Percentiles rank a stretch among this genome's conserved stretches.
phyloP scores from a whole-genome alignment of 164 flowering plant species.

The Chimonanthus salicifolius region DNA sequence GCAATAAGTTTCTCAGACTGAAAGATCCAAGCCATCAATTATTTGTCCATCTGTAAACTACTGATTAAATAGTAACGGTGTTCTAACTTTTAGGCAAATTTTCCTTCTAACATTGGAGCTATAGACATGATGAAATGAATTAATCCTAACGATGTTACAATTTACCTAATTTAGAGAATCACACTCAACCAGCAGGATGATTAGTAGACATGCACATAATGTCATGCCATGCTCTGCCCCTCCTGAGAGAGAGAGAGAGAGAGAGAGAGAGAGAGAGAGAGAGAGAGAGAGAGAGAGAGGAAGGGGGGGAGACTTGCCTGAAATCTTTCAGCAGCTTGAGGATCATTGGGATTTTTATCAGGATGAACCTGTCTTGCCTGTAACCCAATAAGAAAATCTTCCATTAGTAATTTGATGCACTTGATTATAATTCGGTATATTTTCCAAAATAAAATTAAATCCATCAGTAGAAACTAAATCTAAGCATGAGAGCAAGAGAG shows the following conservation, averaged over 20 bases:
- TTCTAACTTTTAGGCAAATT: not conserved
- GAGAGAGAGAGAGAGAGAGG: not conserved
- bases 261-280: not conserved
- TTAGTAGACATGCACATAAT: not conserved
- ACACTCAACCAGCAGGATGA: not conserved
- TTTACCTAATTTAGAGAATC: not conserved
- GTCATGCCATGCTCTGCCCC: too few relatives aligned
- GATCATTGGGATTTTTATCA: slow-evolving; percentile 45
- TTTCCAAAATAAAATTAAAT: too few relatives aligned
- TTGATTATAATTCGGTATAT: too few relatives aligned
- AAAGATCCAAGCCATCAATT: not conserved
- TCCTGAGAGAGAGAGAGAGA: not conserved
- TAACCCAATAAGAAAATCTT: not conserved
- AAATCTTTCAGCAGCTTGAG: slow-evolving; percentile 81
- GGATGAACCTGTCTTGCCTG: slow-evolving; percentile 72
- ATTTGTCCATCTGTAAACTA: not conserved
- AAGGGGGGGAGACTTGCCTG: slow-evolving; percentile 40
- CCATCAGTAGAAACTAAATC: too few relatives aligned
- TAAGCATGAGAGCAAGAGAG: too few relatives aligned
- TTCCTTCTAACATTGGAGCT: not conserved
- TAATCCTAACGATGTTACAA: not conserved
- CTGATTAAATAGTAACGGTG: not conserved
- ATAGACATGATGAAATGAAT: not conserved
- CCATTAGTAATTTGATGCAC: too few relatives aligned
- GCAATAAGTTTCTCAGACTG: not conserved